Conservation (phyloP, 768 basidiomycete genomes). For the Lepiota brunneoincarnata region DNA sequence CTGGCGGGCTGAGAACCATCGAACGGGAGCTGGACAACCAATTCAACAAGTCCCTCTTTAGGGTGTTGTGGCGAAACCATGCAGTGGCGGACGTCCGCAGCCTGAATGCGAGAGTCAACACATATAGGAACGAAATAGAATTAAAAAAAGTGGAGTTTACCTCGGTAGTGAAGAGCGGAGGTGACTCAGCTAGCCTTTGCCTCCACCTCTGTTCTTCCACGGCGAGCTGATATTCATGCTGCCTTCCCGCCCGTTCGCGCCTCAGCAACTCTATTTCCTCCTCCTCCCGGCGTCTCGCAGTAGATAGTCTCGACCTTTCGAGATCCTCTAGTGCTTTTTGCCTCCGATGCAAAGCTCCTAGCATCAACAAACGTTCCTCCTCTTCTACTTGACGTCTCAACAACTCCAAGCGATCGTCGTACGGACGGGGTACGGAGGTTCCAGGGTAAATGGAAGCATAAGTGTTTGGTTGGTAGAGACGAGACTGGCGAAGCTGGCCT, state of each 20-base stretch:
- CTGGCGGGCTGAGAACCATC: too few species aligned
- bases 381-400: constrained; percentile 3
- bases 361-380: background rate
- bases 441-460: background rate
- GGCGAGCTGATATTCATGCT: background rate
- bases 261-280: background rate
- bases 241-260: background rate
- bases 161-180: background rate
- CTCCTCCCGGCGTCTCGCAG: background rate
- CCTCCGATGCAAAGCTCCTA: background rate
- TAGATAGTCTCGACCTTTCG: background rate
- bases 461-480: constrained; percentile 17
- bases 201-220: background rate
- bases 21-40: too few species aligned
- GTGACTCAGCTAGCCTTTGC: background rate
- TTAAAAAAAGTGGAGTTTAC: background rate
- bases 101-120: too few species aligned
- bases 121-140: background rate
- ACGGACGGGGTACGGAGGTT: background rate
- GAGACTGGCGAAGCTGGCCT: constrained; percentile 12
- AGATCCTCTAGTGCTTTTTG: background rate
- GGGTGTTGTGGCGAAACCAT: too few species aligned
- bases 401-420: background rate
- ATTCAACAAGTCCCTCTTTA: too few species aligned
- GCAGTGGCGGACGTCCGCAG: too few species aligned